Evolutionary conservation across 1,139 yeast species (phyloP), one percentile per base, ranked within the genome.

Genomic region (Geotrichum fermentans): DNA sequence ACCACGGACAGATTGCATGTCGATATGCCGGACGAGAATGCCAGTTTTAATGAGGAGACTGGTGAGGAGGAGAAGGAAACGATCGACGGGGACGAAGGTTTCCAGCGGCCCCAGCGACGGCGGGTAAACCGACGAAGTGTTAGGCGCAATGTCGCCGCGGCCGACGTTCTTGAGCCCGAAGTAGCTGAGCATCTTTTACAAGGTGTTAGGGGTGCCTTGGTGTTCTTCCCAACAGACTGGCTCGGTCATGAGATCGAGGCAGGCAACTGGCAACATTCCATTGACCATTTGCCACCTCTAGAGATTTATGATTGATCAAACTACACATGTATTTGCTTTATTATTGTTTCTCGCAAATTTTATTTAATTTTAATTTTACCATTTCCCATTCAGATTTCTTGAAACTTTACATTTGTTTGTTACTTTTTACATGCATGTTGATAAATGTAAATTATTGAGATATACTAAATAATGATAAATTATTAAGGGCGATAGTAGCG

Each of bases 201-300:
- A 46, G 83, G 87, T 52, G 73, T 92, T n/a, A 84, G 83, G 52
- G 99, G 99, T 2, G 85, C 92, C 62, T 70, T 94, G 60, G 97
- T 94, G 3, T 63, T 83, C 24, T 92, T 90, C 73, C 97, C 98
- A 0, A 75, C 87, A 0, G 90, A 88, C 53, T 94, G 98, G 98
- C 74, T 94, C 45, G 73, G 79, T 60, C 78, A 82, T 53, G 98
- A 92, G 65, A 78, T 89, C 44, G 96, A 89, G 50, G 60, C 64
- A 4, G 92, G 87, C 21, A 92, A 94, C 62, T 92, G 97, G 97
- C 89, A 89, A 66, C 90, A 88, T 71, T 87, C 83, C 58, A 83
- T 95, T 48, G 99, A 92, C 64, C 80, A 95, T 62, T 73, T 92
- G 41, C 97, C 97, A 8, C 99, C 99, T 1, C 80, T 92, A 52